Evolutionary conservation across 2,329 filamentous ascomycete species (phyloP).

Genomic region (Blastomyces percursus): DNA sequence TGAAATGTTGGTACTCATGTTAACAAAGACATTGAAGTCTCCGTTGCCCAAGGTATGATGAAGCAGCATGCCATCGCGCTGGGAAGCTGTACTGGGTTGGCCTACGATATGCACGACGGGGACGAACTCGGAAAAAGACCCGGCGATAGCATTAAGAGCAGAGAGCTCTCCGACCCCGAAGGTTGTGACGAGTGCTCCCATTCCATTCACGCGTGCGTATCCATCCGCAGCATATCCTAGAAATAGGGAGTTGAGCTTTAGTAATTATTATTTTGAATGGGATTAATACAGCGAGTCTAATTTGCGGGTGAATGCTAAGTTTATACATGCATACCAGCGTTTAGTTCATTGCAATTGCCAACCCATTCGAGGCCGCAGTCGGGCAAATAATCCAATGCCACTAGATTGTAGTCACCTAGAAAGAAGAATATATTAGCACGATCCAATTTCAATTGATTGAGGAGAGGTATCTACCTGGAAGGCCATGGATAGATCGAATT

Average conservation of each 20-base stretch:
- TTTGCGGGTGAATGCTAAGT: conserved; percentile 1
- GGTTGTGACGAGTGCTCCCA: conserved; percentile 58
- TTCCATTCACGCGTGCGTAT: conserved; percentile 59
- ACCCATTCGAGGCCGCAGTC: conserved; percentile 52
- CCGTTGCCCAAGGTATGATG: conserved; percentile 61
- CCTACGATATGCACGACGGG: conserved; percentile 55
- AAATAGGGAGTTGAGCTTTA: neutral
- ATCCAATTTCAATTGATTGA: conserved; percentile 1
- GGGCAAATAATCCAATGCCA: conserved; percentile 55
- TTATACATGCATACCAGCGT: conserved; percentile 46
- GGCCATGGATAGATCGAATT: conserved; percentile 40
- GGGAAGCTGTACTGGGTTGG: conserved; percentile 36
- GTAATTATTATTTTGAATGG: neutral
- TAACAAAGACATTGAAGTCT: conserved; percentile 41
- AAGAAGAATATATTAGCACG: neutral
- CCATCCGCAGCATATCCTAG: conserved; percentile 64
- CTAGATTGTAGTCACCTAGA: conserved; percentile 55
- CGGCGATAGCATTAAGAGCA: conserved; percentile 61
- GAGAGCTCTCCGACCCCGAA: conserved; percentile 61
- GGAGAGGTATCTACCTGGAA: conserved; percentile 34
- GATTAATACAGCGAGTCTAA: neutral
- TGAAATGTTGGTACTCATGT: conserved; percentile 42
- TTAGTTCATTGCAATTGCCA: conserved; percentile 59
- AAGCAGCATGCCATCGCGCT: conserved; percentile 35
- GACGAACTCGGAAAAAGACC: conserved; percentile 62